These are phyloP conservation scores for Ampelomyces quisqualis DNA, from an alignment of 2,329 filamentous ascomycete genomes.

Conservation along the genomic window DNA sequence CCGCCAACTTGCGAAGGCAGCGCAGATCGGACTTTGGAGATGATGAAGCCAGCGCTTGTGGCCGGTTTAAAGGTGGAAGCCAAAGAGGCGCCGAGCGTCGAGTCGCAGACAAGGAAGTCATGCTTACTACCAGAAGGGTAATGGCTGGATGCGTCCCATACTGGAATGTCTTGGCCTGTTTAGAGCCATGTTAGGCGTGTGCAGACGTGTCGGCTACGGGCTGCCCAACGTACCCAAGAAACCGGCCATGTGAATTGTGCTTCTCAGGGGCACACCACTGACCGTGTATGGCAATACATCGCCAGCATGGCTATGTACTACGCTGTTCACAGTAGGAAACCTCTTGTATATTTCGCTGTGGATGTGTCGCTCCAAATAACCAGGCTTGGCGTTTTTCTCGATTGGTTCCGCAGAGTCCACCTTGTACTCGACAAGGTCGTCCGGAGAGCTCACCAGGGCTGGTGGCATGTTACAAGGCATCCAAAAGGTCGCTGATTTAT, in stretches of 20 bases:
- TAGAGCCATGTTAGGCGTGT: neutral
- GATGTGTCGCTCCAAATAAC: slow-evolving; percentile 49
- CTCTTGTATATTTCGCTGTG: slow-evolving; percentile 51
- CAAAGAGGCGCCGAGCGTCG: slow-evolving; percentile 38
- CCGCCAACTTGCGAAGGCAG: slow-evolving; percentile 39
- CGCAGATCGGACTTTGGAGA: slow-evolving; percentile 41
- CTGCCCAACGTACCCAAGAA: slow-evolving; percentile 40
- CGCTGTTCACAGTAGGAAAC: slow-evolving; percentile 47
- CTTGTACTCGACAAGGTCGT: slow-evolving; percentile 49
- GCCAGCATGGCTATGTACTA: slow-evolving; percentile 48
- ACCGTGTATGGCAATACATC: slow-evolving; percentile 49
- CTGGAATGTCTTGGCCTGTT: slow-evolving; percentile 38
- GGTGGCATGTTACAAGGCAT: slow-evolving; percentile 49
- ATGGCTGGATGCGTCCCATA: slow-evolving; percentile 38
- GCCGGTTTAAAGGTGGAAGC: slow-evolving; percentile 42
- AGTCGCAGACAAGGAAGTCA: slow-evolving; percentile 39
- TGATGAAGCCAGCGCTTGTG: slow-evolving; percentile 42
- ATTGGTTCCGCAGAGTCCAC: slow-evolving; percentile 45
- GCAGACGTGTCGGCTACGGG: neutral
- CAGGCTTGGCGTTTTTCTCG: slow-evolving; percentile 36
- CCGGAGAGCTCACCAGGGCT: slow-evolving; percentile 44
- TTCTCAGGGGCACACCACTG: slow-evolving; percentile 43
- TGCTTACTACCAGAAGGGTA: slow-evolving; percentile 35
- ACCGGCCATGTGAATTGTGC: slow-evolving; percentile 47
- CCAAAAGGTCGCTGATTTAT: slow-evolving; percentile 50